Evolutionary conservation across 345 rosid species (phyloP), one percentile per base, ranked within the genome.

Genomic region (Linum tenue): DNA sequence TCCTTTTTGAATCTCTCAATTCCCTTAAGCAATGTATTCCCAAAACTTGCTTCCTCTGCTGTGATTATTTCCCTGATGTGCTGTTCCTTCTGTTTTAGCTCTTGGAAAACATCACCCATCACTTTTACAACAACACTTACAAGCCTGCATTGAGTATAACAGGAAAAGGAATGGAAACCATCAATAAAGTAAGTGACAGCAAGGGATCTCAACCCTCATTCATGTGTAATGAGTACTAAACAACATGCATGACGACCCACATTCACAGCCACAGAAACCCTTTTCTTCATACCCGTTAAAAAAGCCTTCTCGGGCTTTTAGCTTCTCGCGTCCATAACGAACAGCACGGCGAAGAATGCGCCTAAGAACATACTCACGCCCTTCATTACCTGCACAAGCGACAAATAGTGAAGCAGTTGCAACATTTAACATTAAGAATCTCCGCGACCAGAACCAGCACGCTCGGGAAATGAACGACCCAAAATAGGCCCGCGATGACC

Each of bases 321-420:
- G 77, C 69, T 88, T 90, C 78, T 94, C 97, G 50, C 81, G 84
- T 39, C 99, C 95, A 69, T 88, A 94, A 59, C 97, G 88, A 66
- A 94, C 97, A 61, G 97, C 99, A 73, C 92, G 89, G 48, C 99
- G 99, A 72, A 94, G 96, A 72, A 94, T 91, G 59, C 99, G 92
- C 75, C 99, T 81, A 15, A 94, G 76, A 68, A 94, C 99, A 76
- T 94, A 88, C 68, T 94, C 99, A 69, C 95, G 97, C 7, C 97
- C 99, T 67, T 91, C 97, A 67, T 88, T 94, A 75, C 99, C 99
- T 94, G 69, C 63, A 66, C 10, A 72, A 72, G 60, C 62, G 22
- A n/a, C 57, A 42, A 9, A 31, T 37, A 60, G 41, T 3, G 17
- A 41, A 37, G n/a, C 31, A 22, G 1, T 22, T 15, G 37, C 66